A percentile compares a stretch with the other conserved stretches of the same genome.
Evolutionary conservation across 2,329 filamentous ascomycete species (phyloP).

Genomic region (Metarhizium sp.): DNA sequence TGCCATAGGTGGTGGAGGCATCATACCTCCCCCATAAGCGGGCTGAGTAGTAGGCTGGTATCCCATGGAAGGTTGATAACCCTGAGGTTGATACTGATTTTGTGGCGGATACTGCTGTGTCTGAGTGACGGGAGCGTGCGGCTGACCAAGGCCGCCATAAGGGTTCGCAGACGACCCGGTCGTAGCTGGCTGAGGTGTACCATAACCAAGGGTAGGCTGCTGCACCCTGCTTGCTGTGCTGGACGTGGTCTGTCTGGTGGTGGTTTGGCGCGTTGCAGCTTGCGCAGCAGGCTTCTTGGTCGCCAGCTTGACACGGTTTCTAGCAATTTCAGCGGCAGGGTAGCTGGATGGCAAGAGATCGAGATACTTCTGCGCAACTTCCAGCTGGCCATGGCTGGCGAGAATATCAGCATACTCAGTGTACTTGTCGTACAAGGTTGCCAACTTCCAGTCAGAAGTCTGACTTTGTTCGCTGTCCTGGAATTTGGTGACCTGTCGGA

Average conservation of each 20-base stretch:
- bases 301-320: conserved; percentile 76
- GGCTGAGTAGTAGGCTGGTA: conserved; percentile 45
- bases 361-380: conserved; percentile 83
- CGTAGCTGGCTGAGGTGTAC: conserved; percentile 31
- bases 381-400: conserved; percentile 78
- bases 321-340: conserved; percentile 76
- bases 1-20: conserved; percentile 22
- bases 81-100: conserved; percentile 24
- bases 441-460: conserved; percentile 78
- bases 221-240: conserved; percentile 1
- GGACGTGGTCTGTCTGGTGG: conserved; percentile 12
- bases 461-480: conserved; percentile 65
- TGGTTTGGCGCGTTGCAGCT: conserved; percentile 14
- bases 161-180: conserved; percentile 19
- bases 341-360: conserved; percentile 77
- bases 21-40: conserved; percentile 26
- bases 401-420: conserved; percentile 94
- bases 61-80: conserved; percentile 8
- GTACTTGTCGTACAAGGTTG: conserved; percentile 85
- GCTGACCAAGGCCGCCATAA: conserved; percentile 13
- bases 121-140: conserved; percentile 18
- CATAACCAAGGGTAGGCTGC: conserved; percentile 34
- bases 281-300: conserved; percentile 43
- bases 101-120: conserved; percentile 28
- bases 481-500: conserved; percentile 90